Evolutionary conservation across 352 stramenopile species (phyloP).

Genomic region (Plasmopara viticola): DNA sequence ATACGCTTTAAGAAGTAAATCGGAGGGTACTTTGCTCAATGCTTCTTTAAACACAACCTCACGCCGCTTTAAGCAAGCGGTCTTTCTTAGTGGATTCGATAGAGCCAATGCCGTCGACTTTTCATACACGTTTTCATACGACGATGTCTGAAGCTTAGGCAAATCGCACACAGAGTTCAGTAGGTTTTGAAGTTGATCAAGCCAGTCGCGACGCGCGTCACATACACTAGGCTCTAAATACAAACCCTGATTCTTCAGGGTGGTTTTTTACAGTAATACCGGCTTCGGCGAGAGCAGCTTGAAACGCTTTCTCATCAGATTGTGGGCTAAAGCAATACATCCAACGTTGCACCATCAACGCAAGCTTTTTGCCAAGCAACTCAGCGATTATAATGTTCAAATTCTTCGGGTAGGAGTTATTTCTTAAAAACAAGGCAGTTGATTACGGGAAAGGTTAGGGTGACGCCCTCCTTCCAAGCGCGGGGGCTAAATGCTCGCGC

Average conservation of each 20-base stretch:
- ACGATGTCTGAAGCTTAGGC: conserved; percentile 81
- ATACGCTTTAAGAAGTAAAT: conserved; percentile 75
- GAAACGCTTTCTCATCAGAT: conserved; percentile 54
- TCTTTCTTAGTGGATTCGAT: conserved; percentile 59
- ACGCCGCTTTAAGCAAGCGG: conserved; percentile 41
- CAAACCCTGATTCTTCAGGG: conserved; percentile 95
- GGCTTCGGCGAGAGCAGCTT: conserved; percentile 37
- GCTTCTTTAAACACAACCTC: conserved; percentile 74
- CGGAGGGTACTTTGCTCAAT: conserved; percentile 44
- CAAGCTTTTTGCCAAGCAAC: conserved; percentile 80
- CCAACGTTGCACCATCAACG: conserved; percentile 58
- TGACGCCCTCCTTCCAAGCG: no score
- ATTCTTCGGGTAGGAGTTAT: no score
- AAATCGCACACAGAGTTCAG: conserved; percentile 93
- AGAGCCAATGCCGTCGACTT: conserved; percentile 53
- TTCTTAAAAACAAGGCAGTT: no score
- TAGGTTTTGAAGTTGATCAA: conserved; percentile 90
- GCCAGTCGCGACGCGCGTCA: conserved; percentile 80
- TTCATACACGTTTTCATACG: conserved; percentile 84
- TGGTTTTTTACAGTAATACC: conserved; percentile 56
- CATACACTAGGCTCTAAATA: conserved; percentile 94
- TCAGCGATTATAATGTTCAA: conserved; percentile 82
- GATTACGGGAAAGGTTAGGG: no score
- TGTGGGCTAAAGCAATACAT: conserved; percentile 55
- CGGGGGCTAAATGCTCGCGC: no score